Base-by-base conservation (phyloP, 2,329 filamentous ascomycete species). In the Penicillium sp. region DNA sequence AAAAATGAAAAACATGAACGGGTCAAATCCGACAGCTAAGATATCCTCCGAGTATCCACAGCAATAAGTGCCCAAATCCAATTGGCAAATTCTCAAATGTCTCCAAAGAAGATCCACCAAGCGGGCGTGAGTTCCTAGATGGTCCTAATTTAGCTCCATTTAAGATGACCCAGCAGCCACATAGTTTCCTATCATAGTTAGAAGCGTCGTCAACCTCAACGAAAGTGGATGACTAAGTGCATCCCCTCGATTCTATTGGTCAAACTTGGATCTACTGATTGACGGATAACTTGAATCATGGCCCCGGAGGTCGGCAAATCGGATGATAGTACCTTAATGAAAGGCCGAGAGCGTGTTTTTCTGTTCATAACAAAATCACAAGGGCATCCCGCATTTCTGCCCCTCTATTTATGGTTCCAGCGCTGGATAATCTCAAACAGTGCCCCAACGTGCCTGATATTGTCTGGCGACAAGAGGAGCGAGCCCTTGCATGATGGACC, bases 371-470 rank as follows among this genome's bases (percentile, higher is more conserved):
- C n/a, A n/a, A n/a, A n/a, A n/a, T n/a, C n/a, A n/a, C n/a, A n/a
- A n/a, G n/a, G n/a, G n/a, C n/a, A n/a, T n/a, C n/a, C n/a, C n/a
- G n/a, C n/a, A n/a, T n/a, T n/a, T n/a, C n/a, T n/a, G n/a, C n/a
- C n/a, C n/a, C n/a, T n/a, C n/a, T n/a, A n/a, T n/a, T n/a, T n/a
- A n/a, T n/a, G n/a, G n/a, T n/a, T n/a, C n/a, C n/a, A n/a, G 84
- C 97, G 46, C 90, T 88, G 79, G 92, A 97, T 73, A 97, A 97
- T 79, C 84, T 97, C 45, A 91, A 97, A 79, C 84, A 80, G 72
- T 99, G 97, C 80, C 90, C 92, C 70, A 97, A 97, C 74, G 92
- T 92, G 64, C 90, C 96, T 82, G 94, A 91, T 56, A 90, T 99
- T 61, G 91, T 97, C 57, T 99, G 92, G 91, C 87, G 85, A 63